phyloP scores from a whole-genome alignment of 2,329 filamentous ascomycete genomes.

The Emydomyces testavorans region DNA sequence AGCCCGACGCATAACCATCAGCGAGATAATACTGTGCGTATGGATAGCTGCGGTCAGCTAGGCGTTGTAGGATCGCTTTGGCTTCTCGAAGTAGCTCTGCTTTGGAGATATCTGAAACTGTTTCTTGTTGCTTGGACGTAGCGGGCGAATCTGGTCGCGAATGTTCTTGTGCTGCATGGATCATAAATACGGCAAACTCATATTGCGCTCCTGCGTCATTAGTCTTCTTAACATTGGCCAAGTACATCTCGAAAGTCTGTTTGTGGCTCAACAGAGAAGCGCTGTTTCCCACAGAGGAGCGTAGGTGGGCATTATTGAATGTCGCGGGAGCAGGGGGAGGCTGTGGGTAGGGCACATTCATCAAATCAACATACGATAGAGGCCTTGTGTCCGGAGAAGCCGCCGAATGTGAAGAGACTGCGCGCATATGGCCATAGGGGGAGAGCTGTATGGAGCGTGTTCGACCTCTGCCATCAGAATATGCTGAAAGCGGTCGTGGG shows the following conservation, averaged over 20 bases:
- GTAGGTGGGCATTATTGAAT: slow-evolving; percentile 71
- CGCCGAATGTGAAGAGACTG: slow-evolving; percentile 39
- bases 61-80: slow-evolving; percentile 72
- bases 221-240: slow-evolving; percentile 93
- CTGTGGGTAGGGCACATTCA: slow-evolving; percentile 66
- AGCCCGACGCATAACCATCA: slow-evolving; percentile 83
- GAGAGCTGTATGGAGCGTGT: slow-evolving; percentile 44
- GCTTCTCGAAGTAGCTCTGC: slow-evolving; percentile 70
- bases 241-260: slow-evolving; percentile 96
- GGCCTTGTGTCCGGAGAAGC: slow-evolving; percentile 49
- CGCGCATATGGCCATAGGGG: slow-evolving; percentile 37
- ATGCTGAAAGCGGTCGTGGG: slow-evolving; percentile 61
- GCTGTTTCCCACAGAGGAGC: slow-evolving; percentile 70
- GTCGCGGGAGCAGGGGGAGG: slow-evolving; percentile 52
- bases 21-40: slow-evolving; percentile 97
- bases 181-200: slow-evolving; percentile 89
- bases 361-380: slow-evolving; percentile 49
- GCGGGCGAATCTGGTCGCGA: slow-evolving; percentile 19
- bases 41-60: slow-evolving; percentile 80
- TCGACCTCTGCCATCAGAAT: slow-evolving; percentile 54
- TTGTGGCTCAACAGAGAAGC: slow-evolving; percentile 82
- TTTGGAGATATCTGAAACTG: slow-evolving; percentile 40
- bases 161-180: slow-evolving; percentile 57
- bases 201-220: slow-evolving; percentile 84
- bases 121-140: slow-evolving; percentile 18